Base-by-base conservation (phyloP, 139 green algal species). In the Chlorella sp. region DNA sequence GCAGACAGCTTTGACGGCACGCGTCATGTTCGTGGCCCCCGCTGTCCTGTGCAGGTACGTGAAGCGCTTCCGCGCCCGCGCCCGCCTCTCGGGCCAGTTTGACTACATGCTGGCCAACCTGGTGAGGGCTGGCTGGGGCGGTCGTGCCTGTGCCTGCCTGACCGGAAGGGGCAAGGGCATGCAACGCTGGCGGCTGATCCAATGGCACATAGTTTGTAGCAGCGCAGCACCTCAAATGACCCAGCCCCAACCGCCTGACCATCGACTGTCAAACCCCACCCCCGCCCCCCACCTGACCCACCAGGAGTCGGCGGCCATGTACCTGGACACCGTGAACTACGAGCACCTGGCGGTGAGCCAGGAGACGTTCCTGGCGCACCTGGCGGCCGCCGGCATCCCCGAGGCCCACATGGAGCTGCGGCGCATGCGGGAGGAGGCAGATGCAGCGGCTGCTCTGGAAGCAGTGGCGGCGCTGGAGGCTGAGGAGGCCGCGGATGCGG, bases 31-130 rank as follows among this genome's bases (percentile, higher is more conserved):
- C n/a, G n/a, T n/a, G n/a, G 46, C 7, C 8, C 46, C 46, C 46
- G 46, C 51, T 60, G 51, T 11, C 51, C 51, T 60, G 51, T 11
- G n/a, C 51, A 60, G 51, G 51, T 97, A 95, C 92, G 95, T 98
- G 60, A 74, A 89, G 76, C 89, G 94, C 54, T 98, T 94, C 86
- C 81, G 95, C 40, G 75, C 76, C 46, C 70, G 82, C 20, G 65
- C 76, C 51, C 84, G 88, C 54, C 91, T 98, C 58, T 69, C 54
- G 13, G 87, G 87, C 17, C 77, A 88, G 77, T 88, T 88, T 88
- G 87, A 90, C 68, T 90, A 73, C 83, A 88, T 90, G 83, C 77
- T 90, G 32, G 82, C 62, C 56, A 88, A 90, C 67, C 82, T 90
- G 82, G 83, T 86, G 41, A 54, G 69, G 32, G 8, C 16, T 34